Evolutionary conservation across 768 basidiomycete genomes (phyloP).

Genomic region (Astraeus odoratus): DNA sequence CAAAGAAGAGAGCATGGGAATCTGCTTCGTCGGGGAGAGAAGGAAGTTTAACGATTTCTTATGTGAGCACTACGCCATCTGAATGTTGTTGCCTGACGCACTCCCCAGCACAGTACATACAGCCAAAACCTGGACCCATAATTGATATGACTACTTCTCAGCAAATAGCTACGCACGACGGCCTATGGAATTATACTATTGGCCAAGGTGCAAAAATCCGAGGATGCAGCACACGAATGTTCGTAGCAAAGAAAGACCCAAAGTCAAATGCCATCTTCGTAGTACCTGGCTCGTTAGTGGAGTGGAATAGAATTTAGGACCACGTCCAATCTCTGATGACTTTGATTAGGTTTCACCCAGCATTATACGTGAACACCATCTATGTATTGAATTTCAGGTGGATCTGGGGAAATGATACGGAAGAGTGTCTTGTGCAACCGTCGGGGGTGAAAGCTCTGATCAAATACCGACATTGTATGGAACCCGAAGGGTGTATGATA

Average conservation of each 20-base stretch:
- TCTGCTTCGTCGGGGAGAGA: constrained; percentile 90
- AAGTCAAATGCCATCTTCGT: constrained; percentile 62
- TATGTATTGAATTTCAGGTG: constrained; percentile 53
- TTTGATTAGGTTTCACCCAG: constrained; percentile 48
- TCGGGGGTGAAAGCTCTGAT: constrained; percentile 44
- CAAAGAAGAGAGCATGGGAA: constrained; percentile 84
- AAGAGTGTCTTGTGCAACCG: constrained; percentile 33
- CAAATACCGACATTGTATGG: constrained; percentile 70
- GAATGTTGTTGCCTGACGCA: background rate
- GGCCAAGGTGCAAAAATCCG: constrained; percentile 70
- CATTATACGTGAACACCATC: constrained; percentile 39
- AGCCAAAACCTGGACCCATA: constrained; percentile 62
- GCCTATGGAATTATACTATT: constrained; percentile 81
- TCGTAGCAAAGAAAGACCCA: constrained; percentile 66
- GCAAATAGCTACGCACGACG: constrained; percentile 54
- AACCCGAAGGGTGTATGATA: constrained; percentile 45
- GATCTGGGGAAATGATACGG: constrained; percentile 67
- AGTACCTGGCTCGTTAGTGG: constrained; percentile 61
- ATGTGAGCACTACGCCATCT: constrained; percentile 34
- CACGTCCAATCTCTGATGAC: background rate
- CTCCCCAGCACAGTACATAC: constrained; percentile 65
- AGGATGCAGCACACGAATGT: constrained; percentile 58
- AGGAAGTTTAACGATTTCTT: constrained; percentile 66
- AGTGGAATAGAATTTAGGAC: background rate
- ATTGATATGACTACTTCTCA: constrained; percentile 50